These are phyloP conservation scores for Avena sativa DNA, from an alignment of 176 grass and related monocot species.

Conservation along the genomic window DNA sequence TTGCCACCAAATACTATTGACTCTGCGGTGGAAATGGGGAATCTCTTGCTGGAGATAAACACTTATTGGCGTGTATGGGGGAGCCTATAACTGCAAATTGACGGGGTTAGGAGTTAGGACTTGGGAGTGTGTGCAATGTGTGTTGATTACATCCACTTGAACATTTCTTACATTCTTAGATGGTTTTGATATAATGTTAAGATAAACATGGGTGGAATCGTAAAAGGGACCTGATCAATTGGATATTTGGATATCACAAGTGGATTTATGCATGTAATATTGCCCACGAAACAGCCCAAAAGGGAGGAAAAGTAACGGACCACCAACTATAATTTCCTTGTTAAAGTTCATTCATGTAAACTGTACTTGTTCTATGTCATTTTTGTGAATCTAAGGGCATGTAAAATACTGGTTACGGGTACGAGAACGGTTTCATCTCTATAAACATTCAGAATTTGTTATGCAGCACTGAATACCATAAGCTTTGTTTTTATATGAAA, in stretches of 20 bases:
- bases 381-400: not conserved
- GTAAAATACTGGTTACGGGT: not conserved
- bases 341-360: not conserved
- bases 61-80: conserved; percentile 3
- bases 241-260: conserved; percentile 5
- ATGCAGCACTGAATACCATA: not conserved
- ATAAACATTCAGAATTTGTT: not conserved
- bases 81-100: not conserved
- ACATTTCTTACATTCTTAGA: conserved; percentile 21
- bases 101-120: not conserved
- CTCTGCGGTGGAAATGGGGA: not conserved
- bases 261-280: not conserved
- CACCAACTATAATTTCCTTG: not conserved
- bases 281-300: not conserved
- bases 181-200: not conserved
- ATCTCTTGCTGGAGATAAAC: not conserved
- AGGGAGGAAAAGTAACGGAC: conserved; percentile 1
- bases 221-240: not conserved
- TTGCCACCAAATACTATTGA: not conserved
- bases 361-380: conserved; percentile 14
- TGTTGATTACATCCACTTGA: not conserved
- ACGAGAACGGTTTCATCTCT: not conserved
- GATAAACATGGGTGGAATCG: conserved; percentile 10
- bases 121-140: not conserved
- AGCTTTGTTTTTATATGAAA: conserved; percentile 5